Base-by-base conservation (phyloP, 2,329 filamentous ascomycete species). In the Penicillium sp. region DNA sequence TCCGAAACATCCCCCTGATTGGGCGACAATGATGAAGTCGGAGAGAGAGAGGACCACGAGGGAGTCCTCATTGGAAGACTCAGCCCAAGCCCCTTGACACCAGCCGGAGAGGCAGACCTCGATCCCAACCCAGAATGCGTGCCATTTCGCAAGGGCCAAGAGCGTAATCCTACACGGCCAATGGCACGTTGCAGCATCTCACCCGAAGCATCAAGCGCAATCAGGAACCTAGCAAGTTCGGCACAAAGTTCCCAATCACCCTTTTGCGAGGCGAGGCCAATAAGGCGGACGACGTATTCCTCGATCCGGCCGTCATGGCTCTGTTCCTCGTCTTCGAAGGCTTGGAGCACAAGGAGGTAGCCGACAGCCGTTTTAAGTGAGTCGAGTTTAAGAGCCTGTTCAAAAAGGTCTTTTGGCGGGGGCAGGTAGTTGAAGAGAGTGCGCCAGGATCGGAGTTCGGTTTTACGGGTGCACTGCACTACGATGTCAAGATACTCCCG, bases 391-490 rank as follows among this genome's bases (percentile, higher is more conserved):
- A 99, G 79, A 5, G 92, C 93, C 73, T 96, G 91, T 73, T 99
- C 93, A 66, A 99, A 99, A 0, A 99, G 83, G 64, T 95, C 90
- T 67, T 92, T 89, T 4, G 93, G 91, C 1, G 93, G 91, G 1
- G 95, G 95, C 1, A 99, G 82, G 68, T 97, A 92, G 5, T 88
- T 86, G 73, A 99, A 99, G 1, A 99, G 81, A 0, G 95, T 97
- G 58, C 90, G 87, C 95, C 95, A 99, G 55, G 91, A 96, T 39
- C 93, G 87, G 8, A 96, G 87, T 71, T 99, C 95, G 0, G 95
- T 99, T 76, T 99, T 99, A 53, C 95, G 89, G 1, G 95, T 97
- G 76, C 95, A 99, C 75, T 96, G 95, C 21, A 99, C 89, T 24
- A 99, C 88, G 56, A 98, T 95, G 68, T 98, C 93, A 16, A 98